Evolutionary conservation across 2,329 filamentous ascomycete species (phyloP).

Genomic region (Aspergillus sp.): DNA sequence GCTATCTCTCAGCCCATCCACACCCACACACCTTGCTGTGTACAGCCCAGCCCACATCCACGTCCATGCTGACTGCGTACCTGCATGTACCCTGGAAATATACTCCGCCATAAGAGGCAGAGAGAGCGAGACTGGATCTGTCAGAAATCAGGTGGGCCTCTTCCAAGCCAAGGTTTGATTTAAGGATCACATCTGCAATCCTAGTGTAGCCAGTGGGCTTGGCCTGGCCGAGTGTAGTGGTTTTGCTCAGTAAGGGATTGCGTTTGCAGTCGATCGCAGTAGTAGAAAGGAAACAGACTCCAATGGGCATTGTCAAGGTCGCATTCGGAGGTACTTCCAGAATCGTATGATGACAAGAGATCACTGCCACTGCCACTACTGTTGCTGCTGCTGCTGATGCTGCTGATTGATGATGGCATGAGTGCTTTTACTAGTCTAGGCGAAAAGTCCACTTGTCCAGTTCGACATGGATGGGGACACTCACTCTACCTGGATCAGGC

Average conservation of each 20-base stretch:
- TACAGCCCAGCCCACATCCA: not conserved
- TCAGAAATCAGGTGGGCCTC: conserved; percentile 22
- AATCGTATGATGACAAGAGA: not conserved
- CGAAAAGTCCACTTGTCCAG: not conserved
- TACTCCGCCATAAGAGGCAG: not conserved
- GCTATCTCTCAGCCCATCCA: not conserved
- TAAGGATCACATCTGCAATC: conserved; percentile 38
- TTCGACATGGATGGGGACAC: too few species aligned
- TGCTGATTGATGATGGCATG: too few species aligned
- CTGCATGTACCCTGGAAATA: conserved; percentile 6
- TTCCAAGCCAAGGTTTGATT: conserved; percentile 38
- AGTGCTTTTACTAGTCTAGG: not conserved
- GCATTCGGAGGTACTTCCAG: conserved; percentile 3
- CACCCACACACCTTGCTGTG: not conserved
- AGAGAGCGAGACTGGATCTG: conserved; percentile 16
- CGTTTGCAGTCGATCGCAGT: conserved; percentile 3
- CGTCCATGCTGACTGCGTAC: not conserved
- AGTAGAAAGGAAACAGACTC: conserved; percentile 3
- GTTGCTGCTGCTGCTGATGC: too few species aligned
- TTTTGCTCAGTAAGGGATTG: conserved; percentile 22
- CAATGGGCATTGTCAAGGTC: not conserved
- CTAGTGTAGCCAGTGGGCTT: conserved; percentile 35
- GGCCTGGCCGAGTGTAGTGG: conserved; percentile 20
- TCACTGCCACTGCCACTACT: not conserved
- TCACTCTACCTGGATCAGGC: not conserved